Evolutionary conservation across 257 asterid genomes (phyloP).

Genomic region (Lantana camara): DNA sequence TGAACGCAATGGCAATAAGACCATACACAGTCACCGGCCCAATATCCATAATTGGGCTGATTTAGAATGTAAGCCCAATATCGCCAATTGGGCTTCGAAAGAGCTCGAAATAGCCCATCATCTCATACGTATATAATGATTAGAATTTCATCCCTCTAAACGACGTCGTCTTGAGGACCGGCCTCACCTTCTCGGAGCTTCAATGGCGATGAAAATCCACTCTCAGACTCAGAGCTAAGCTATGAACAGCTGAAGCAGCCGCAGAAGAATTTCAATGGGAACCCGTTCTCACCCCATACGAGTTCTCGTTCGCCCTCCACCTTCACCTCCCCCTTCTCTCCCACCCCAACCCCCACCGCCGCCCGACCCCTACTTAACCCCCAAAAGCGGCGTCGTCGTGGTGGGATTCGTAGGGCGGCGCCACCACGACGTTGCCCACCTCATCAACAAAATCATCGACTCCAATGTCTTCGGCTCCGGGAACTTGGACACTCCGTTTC

Average conservation of each 20-base stretch:
- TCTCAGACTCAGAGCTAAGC: background rate
- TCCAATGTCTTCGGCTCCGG: slow-evolving; percentile 82
- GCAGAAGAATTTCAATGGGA: slow-evolving; percentile 44
- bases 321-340: slow-evolving; percentile 38
- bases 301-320: slow-evolving; percentile 74
- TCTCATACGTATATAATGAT: too few species aligned
- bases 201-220: slow-evolving; percentile 12
- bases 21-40: too few species aligned
- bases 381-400: slow-evolving; percentile 67
- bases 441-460: slow-evolving; percentile 79
- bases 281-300: slow-evolving; percentile 56
- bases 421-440: slow-evolving; percentile 62
- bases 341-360: slow-evolving; percentile 34
- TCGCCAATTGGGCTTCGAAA: too few species aligned
- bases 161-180: slow-evolving; percentile 4
- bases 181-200: slow-evolving; percentile 16
- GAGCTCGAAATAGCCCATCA: too few species aligned
- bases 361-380: slow-evolving; percentile 30
- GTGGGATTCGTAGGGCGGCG: slow-evolving; percentile 90
- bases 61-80: too few species aligned
- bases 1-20: too few species aligned
- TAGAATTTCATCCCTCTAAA: too few species aligned
- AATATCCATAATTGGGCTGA: too few species aligned
- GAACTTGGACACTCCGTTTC: slow-evolving; percentile 52
- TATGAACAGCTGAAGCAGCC: background rate